These are phyloP conservation scores for Hypericum perforatum DNA, from an alignment of 345 rosid genomes.

Conservation along the genomic window DNA sequence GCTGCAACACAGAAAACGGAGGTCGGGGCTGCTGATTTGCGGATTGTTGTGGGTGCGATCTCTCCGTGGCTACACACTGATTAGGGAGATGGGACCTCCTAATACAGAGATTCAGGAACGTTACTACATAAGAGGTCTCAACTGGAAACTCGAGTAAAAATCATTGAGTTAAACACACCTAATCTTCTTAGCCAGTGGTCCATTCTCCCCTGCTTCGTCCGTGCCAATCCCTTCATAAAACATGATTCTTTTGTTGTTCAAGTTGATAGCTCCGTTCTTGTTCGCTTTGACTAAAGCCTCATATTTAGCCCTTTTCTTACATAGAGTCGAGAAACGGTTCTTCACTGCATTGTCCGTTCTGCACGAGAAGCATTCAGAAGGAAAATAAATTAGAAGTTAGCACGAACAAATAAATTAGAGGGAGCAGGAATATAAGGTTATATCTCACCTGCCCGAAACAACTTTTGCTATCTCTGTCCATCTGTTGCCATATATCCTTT, in stretches of 20 bases:
- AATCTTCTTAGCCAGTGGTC: constrained; percentile 40
- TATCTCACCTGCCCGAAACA: constrained; percentile 88
- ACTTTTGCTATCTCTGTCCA: constrained; percentile 99
- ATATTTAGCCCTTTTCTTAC: constrained; percentile 95
- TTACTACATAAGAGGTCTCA: neutral
- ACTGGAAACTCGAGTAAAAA: neutral
- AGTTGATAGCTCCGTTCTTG: constrained; percentile 34
- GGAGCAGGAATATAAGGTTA: neutral
- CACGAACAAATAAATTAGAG: neutral
- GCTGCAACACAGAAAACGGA: constrained; percentile 51
- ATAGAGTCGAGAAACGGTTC: constrained; percentile 88
- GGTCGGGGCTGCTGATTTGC: constrained; percentile 45
- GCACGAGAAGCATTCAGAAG: constrained; percentile 17
- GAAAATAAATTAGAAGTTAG: neutral
- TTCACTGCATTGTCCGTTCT: constrained; percentile 99
- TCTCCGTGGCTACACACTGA: constrained; percentile 30
- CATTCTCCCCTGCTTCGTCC: constrained; percentile 32
- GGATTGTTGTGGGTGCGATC: constrained; percentile 38
- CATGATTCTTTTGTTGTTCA: constrained; percentile 63
- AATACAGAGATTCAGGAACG: constrained; percentile 4
- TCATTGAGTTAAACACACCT: constrained; percentile 29
- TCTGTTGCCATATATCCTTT: constrained; percentile 83
- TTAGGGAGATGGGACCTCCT: constrained; percentile 65
- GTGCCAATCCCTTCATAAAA: constrained; percentile 29
- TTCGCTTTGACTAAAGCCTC: constrained; percentile 88